phyloP scores from a whole-genome alignment of 345 rosid species.

The Clarkia xantiana region DNA sequence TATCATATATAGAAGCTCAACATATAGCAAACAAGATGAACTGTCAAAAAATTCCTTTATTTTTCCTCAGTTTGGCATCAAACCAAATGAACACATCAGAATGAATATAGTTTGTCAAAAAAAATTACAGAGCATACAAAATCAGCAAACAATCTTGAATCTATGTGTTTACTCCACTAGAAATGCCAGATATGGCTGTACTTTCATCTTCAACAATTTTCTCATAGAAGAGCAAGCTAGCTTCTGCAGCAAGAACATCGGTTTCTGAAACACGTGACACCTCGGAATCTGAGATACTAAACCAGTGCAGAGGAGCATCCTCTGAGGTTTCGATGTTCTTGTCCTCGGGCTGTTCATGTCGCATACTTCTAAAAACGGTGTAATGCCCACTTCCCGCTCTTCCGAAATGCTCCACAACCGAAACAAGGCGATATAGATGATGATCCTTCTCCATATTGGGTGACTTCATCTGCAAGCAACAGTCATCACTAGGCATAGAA shows the following conservation, averaged over 20 bases:
- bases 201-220: conserved; percentile 10
- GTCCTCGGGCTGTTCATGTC: conserved; percentile 11
- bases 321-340: conserved; percentile 8
- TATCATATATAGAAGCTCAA: no score
- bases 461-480: no score
- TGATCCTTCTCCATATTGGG: conserved; percentile 7
- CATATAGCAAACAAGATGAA: no score
- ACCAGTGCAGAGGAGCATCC: conserved; percentile 31
- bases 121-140: no score
- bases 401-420: conserved; percentile 82
- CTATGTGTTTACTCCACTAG: no score
- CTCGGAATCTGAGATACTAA: conserved; percentile 66
- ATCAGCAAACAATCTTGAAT: no score
- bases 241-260: conserved; percentile 72
- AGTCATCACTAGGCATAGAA: no score
- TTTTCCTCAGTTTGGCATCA: no score
- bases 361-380: conserved; percentile 52
- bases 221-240: conserved; percentile 81
- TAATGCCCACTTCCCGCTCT: conserved; percentile 71
- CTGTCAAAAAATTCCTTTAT: no score
- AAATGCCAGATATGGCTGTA: neutral
- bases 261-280: conserved; percentile 42
- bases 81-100: no score
- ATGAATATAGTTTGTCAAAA: no score
- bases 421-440: conserved; percentile 37